Evolutionary conservation across 1,139 yeast species (phyloP).

Genomic region (Candida gigantensis): DNA sequence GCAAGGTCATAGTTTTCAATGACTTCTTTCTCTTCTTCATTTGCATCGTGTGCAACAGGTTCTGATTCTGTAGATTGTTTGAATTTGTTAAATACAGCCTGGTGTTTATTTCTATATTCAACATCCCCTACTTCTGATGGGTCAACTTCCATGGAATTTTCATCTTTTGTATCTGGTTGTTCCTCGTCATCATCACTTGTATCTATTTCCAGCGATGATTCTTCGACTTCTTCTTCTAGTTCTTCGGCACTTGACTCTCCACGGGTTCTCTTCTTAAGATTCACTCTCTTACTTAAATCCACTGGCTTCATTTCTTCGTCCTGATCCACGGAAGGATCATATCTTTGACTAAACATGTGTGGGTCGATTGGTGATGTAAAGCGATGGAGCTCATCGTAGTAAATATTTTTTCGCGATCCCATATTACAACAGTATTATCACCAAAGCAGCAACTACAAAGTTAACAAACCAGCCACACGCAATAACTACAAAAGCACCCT

Average conservation of each 20-base stretch:
- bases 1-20: constrained; percentile 53
- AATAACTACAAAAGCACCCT: no score
- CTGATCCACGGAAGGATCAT: constrained; percentile 10
- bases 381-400: no score
- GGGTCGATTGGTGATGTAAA: no score
- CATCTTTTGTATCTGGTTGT: constrained; percentile 13
- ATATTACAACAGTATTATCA: no score
- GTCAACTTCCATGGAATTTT: constrained; percentile 13
- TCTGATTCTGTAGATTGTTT: constrained; percentile 17
- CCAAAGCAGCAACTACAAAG: no score
- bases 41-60: constrained; percentile 7
- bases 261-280: constrained; percentile 20
- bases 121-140: constrained; percentile 14
- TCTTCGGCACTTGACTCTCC: constrained; percentile 10
- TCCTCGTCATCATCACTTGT: constrained; percentile 11
- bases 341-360: constrained; percentile 13
- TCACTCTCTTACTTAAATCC: neutral
- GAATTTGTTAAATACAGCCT: constrained; percentile 31
- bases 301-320: neutral
- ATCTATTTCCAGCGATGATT: constrained; percentile 2
- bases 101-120: constrained; percentile 31
- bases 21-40: constrained; percentile 22
- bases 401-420: no score
- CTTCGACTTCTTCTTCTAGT: constrained; percentile 13
- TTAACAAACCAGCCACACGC: no score